Conservation (phyloP, 1,284 basidiomycete species). For the Cutaneotrichosporon curvatum region DNA sequence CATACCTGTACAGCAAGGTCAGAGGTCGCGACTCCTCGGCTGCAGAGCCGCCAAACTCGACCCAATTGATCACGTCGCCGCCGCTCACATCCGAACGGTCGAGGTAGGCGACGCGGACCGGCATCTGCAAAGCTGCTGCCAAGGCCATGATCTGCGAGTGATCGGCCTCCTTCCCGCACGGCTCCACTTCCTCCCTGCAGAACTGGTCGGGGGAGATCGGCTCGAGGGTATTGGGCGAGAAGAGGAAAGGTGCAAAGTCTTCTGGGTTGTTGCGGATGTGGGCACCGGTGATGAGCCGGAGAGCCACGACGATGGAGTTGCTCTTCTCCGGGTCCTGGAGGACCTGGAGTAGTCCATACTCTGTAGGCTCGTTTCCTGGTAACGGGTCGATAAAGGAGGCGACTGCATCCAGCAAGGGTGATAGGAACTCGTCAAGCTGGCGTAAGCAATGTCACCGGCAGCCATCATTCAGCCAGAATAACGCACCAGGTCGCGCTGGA, state of each 20-base stretch:
- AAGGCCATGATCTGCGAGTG: conserved; percentile 78
- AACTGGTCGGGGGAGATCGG: conserved; percentile 59
- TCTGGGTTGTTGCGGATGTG: conserved; percentile 64
- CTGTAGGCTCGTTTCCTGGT: conserved; percentile 42
- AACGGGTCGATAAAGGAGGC: conserved; percentile 25
- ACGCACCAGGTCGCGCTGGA: conserved; percentile 54
- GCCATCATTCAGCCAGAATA: not conserved
- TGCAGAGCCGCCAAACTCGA: conserved; percentile 53
- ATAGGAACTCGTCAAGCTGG: conserved; percentile 41
- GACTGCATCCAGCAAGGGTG: conserved; percentile 31
- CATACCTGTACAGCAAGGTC: conserved; percentile 66
- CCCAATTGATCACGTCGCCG: conserved; percentile 51
- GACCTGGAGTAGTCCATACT: conserved; percentile 34
- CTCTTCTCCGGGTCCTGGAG: conserved; percentile 41
- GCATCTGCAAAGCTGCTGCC: conserved; percentile 59
- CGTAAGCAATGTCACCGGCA: conserved; percentile 7
- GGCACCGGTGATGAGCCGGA: conserved; percentile 73
- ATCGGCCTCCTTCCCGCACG: conserved; percentile 78
- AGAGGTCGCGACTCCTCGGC: conserved; percentile 46
- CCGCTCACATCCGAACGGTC: conserved; percentile 52
- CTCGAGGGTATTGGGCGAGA: conserved; percentile 62
- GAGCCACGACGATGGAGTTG: conserved; percentile 45
- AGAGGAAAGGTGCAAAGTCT: conserved; percentile 63
- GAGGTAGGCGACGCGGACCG: conserved; percentile 70
- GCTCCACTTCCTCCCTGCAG: conserved; percentile 69